These are phyloP conservation scores for Aspergillus funiculosus DNA, from an alignment of 495 filamentous ascomycete genomes.

Conservation along the genomic window DNA sequence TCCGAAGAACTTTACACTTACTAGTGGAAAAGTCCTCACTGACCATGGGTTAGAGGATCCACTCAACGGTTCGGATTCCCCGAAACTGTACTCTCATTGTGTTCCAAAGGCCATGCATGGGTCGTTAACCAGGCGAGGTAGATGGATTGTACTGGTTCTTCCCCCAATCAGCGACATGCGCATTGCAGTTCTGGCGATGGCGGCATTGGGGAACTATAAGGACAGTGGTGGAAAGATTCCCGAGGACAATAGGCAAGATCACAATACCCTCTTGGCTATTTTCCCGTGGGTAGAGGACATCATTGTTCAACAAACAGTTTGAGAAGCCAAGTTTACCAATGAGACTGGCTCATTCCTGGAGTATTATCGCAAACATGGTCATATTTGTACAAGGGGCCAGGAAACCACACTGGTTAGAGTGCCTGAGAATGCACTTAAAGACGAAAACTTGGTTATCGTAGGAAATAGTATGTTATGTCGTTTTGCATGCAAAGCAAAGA, in stretches of 20 bases:
- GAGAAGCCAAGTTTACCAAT: slow-evolving; percentile 48
- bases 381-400: slow-evolving; percentile 36
- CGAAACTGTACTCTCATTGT: slow-evolving; percentile 40
- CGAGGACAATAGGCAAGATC: slow-evolving; percentile 27
- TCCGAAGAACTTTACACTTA: no score
- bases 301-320: slow-evolving; percentile 47
- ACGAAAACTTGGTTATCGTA: not conserved
- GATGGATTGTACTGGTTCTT: slow-evolving; percentile 59
- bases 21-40: slow-evolving; percentile 46
- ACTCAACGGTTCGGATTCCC: slow-evolving; percentile 39
- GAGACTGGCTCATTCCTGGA: slow-evolving; percentile 31
- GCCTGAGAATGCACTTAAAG: slow-evolving; percentile 34
- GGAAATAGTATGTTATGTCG: no score
- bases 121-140: slow-evolving; percentile 31
- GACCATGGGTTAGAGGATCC: slow-evolving; percentile 47
- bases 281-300: slow-evolving; percentile 58
- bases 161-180: slow-evolving; percentile 51
- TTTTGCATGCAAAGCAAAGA: no score
- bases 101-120: slow-evolving; percentile 46
- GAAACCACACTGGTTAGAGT: slow-evolving; percentile 37
- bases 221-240: no score
- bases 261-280: slow-evolving; percentile 50
- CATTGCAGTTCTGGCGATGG: slow-evolving; percentile 51
- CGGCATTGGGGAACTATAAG: slow-evolving; percentile 51
- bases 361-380: slow-evolving; percentile 38